Base-by-base conservation (phyloP, 306 rosid species). In the Coriaria nepalensis region DNA sequence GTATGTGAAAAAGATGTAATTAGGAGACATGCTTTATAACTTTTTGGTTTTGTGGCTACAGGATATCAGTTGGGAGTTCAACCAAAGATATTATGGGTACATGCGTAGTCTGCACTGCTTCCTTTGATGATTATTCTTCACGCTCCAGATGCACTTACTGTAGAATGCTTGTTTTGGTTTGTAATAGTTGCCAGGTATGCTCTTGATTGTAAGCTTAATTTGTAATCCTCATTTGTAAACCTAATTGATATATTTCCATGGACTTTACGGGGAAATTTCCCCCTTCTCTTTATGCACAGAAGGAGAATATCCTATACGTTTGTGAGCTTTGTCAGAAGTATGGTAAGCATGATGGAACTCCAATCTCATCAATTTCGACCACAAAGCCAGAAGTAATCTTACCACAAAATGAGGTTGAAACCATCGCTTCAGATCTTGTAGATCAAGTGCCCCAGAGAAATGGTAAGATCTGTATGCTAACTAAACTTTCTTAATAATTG, bases 21-120 rank as follows among this genome's bases (percentile, higher is more conserved):
- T 54, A 44, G 53, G 8, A 51, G 37, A 50, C 44, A 8, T 45
- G 48, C 53, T 44, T 40, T 41, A 38, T 59, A 35, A 54, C 12
- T 39, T 35, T 5, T 63, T 70, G 58, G 38, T 50, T 56, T 14
- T 47, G 36, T 65, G 70, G 37, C 53, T 61, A 57, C 53, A 90
- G 97, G 87, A 78, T 84, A 51, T 72, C 93, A n/a, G 93, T 84
- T 62, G 93, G 94, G 68, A 73, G 95, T 70, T 78, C 80, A 62
- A 94, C 74, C 50, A 55, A 73, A 43, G 69, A 75, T 45, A 61
- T 73, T 49, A 13, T 81, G 39, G 90, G 93, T 13, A 43, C 68
- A 59, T 90, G 95, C 67, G 95, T 90, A 58, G 49, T 63, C 15
- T 90, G 97, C 52, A 60, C 50, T 49, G 38, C 75, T 39, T 69